Base-by-base conservation (phyloP, 768 basidiomycete genomes). In the Phaeotremella fagi region DNA sequence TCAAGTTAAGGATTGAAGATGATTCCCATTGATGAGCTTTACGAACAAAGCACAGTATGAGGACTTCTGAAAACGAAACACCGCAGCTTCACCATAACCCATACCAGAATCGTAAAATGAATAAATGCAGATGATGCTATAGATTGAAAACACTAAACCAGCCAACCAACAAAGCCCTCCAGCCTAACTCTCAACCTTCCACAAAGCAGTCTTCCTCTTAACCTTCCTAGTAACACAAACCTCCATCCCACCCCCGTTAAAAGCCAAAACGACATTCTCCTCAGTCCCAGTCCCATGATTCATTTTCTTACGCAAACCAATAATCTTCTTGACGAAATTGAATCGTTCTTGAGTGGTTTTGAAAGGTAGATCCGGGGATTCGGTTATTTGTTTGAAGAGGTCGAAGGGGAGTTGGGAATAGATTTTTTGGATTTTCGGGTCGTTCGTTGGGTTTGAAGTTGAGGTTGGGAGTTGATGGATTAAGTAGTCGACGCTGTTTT, bases 221-320 rank as follows among this genome's bases (percentile, higher is more conserved):
- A 85, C 78, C 77, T 91, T 90, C 61, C 88, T 82, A 42, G 89
- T 90, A 70, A 94, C 80, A 73, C 90, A 87, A 63, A 92, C 88
- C 22, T 56, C 62, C 50, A 85, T 82, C 66, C 84, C 88, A 52
- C 83, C 74, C 33, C 83, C 85, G 53, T 87, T 87, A 76, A 91
- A 90, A 31, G 88, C 88, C 62, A 92, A 79, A 48, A 94, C 89
- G 37, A 92, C 89, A n/a, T 87, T 88, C 76, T 91, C 89, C 74
- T 70, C 63, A 48, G 59, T 56, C 1, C 53, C 59, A 28, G 9
- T 36, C 16, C 16, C 6, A 11, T 14, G 26, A 25, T 25, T 9
- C n/a, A n/a, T n/a, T 68, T 82, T 83, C 75, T 88, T 92, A 63
- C 90, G 81, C 64, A 85, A 66, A 64, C 88, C 86, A 66, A 92